Conservation (phyloP, 148 eudicot genomes). For the Pharnaceum exiguum region DNA sequence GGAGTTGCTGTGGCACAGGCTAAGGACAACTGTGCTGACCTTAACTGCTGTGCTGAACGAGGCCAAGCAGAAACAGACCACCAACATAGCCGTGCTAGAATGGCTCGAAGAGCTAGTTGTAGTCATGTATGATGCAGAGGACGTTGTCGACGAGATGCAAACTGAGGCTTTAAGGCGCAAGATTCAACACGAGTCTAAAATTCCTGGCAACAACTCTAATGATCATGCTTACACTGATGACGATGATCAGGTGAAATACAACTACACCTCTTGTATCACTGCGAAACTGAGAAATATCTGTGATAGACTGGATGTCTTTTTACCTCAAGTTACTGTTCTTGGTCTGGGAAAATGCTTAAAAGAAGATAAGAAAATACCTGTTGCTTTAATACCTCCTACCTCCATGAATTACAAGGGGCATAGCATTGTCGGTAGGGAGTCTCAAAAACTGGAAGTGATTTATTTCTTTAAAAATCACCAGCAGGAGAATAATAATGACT, state of each 20-base stretch:
- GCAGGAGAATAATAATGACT: neutral
- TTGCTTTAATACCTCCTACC: neutral
- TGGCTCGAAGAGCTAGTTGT: slow-evolving; percentile 13
- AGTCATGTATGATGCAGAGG: slow-evolving; percentile 22
- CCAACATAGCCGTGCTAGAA: neutral
- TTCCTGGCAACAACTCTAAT: neutral
- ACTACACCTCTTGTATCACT: neutral
- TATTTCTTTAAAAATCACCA: neutral
- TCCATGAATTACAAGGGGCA: neutral
- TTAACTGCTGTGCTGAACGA: slow-evolving; percentile 14
- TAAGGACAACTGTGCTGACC: neutral
- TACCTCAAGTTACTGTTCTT: slow-evolving; percentile 15
- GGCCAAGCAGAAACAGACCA: slow-evolving; percentile 23
- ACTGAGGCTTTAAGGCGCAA: slow-evolving; percentile 14
- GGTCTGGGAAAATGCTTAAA: slow-evolving; percentile 12
- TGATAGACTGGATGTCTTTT: slow-evolving; percentile 8
- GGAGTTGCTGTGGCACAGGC: neutral
- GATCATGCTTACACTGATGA: neutral
- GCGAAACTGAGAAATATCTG: slow-evolving; percentile 1
- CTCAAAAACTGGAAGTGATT: slow-evolving; percentile 14
- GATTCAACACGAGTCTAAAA: neutral
- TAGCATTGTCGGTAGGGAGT: slow-evolving; percentile 14
- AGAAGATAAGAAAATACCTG: neutral
- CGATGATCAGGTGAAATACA: neutral
- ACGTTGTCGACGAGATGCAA: slow-evolving; percentile 18